Evolutionary conservation across 306 rosid species (phyloP).

Genomic region (Glycine soja): DNA sequence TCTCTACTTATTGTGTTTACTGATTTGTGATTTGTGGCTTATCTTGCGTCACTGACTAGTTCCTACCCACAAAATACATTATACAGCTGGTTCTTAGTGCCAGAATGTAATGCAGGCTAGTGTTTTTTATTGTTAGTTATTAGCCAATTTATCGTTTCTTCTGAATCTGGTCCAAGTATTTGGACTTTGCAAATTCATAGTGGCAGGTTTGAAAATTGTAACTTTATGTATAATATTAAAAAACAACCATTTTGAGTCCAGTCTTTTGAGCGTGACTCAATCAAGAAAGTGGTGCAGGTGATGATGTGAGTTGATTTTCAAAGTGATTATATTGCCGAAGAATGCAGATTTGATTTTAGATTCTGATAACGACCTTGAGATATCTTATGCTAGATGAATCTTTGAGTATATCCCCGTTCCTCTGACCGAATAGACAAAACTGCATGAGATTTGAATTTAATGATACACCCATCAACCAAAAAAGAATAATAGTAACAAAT

Average conservation of each 20-base stretch:
- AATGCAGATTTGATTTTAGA: conserved; percentile 47
- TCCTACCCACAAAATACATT: not conserved
- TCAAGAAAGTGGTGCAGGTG: conserved; percentile 25
- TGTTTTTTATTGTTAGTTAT: not conserved
- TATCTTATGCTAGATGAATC: conserved; percentile 38
- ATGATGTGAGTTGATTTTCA: conserved; percentile 20
- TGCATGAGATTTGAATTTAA: conserved; percentile 19
- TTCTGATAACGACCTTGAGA: conserved; percentile 44
- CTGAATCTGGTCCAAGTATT: conserved; percentile 39
- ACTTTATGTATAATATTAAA: conserved; percentile 21
- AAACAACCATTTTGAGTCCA: not conserved
- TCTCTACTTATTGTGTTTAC: not conserved
- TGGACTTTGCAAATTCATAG: conserved; percentile 20
- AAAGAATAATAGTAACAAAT: not conserved
- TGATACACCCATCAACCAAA: not conserved
- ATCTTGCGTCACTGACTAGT: conserved; percentile 32
- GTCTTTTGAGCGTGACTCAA: conserved; percentile 32
- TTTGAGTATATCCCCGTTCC: not conserved
- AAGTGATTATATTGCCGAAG: not conserved
- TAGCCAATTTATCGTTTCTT: conserved; percentile 12
- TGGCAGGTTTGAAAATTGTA: not conserved
- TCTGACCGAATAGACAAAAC: conserved; percentile 25
- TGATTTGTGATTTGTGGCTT: conserved; percentile 30
- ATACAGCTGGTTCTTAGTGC: conserved; percentile 44
- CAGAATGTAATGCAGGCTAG: conserved; percentile 7